These are phyloP conservation scores for Nigrospora osmanthi DNA, from an alignment of 2,329 filamentous ascomycete species.

Conservation along the genomic window DNA sequence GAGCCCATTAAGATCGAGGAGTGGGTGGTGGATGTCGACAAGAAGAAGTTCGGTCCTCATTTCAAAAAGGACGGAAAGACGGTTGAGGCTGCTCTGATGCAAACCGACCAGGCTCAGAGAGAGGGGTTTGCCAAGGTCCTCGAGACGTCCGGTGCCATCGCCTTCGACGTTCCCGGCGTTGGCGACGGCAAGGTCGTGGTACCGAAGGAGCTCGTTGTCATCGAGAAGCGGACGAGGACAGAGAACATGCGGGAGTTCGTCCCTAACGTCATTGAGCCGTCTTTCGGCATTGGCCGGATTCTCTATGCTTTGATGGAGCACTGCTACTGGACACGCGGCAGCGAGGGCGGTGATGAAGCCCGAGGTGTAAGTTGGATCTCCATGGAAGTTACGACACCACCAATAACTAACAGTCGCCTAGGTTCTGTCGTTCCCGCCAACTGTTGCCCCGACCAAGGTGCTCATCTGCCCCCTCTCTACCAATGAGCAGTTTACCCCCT, in stretches of 20 bases:
- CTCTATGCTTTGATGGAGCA: slow-evolving; percentile 92
- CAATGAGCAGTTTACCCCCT: slow-evolving; percentile 73
- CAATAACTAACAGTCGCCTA: slow-evolving; percentile 17
- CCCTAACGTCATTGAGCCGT: slow-evolving; percentile 94
- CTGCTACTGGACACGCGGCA: slow-evolving; percentile 79
- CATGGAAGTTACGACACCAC: not conserved
- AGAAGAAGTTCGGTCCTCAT: slow-evolving; percentile 89
- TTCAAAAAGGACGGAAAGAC: slow-evolving; percentile 93
- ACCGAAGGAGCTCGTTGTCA: slow-evolving; percentile 68
- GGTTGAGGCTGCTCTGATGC: slow-evolving; percentile 71
- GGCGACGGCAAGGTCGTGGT: slow-evolving; percentile 70
- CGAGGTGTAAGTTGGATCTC: slow-evolving; percentile 61
- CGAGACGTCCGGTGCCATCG: slow-evolving; percentile 64
- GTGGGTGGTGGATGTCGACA: slow-evolving; percentile 81
- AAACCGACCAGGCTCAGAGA: slow-evolving; percentile 70
- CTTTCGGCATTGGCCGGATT: slow-evolving; percentile 93
- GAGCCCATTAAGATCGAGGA: slow-evolving; percentile 76
- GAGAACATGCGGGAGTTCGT: slow-evolving; percentile 87
- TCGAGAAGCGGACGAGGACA: slow-evolving; percentile 74
- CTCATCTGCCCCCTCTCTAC: slow-evolving; percentile 83
- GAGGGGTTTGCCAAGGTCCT: slow-evolving; percentile 73
- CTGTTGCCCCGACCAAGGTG: slow-evolving; percentile 89
- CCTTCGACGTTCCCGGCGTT: slow-evolving; percentile 63
- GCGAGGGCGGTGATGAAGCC: slow-evolving; percentile 67
- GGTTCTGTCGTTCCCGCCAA: slow-evolving; percentile 65